Conservation (phyloP, 2,329 filamentous ascomycete genomes). For the Penicillium paneum region DNA sequence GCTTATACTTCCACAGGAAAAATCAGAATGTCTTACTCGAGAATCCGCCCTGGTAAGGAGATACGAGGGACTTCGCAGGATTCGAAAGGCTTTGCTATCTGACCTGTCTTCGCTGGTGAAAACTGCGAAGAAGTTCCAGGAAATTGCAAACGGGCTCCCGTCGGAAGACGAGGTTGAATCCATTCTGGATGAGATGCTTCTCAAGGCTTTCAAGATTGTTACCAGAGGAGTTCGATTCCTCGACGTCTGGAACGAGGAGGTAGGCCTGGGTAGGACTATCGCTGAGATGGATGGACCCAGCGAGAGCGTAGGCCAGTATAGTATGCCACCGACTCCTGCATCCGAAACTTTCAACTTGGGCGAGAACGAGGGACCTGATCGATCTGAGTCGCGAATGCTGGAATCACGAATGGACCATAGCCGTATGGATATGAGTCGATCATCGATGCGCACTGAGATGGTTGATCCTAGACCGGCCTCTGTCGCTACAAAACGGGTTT, state of each 20-base stretch:
- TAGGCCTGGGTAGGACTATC: constrained; percentile 44
- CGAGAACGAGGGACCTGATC: constrained; percentile 25
- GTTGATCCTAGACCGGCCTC: constrained; percentile 33
- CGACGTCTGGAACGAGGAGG: constrained; percentile 70
- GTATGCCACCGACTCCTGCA: constrained; percentile 37
- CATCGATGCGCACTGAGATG: constrained; percentile 22
- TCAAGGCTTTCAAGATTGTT: constrained; percentile 93
- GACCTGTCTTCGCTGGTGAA: constrained; percentile 89
- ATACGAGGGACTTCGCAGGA: constrained; percentile 71
- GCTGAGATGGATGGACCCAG: constrained; percentile 35
- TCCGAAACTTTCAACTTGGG: constrained; percentile 38
- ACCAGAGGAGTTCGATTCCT: constrained; percentile 85
- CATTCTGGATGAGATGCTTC: constrained; percentile 85
- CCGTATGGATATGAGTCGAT: constrained; percentile 24
- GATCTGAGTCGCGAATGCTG: constrained; percentile 29
- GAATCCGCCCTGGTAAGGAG: constrained; percentile 72
- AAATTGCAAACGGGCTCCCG: constrained; percentile 56
- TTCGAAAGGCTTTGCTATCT: constrained; percentile 81
- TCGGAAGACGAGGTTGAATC: constrained; percentile 42
- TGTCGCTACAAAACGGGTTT: constrained; percentile 47
- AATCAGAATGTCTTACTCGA: constrained; percentile 79
- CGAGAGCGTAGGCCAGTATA: constrained; percentile 21
- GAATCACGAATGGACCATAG: constrained; percentile 21
- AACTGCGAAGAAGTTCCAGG: constrained; percentile 79
- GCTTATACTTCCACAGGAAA: constrained; percentile 60